Conservation (phyloP, 176 grass and related monocot species). For the Triticum timopheevii region DNA sequence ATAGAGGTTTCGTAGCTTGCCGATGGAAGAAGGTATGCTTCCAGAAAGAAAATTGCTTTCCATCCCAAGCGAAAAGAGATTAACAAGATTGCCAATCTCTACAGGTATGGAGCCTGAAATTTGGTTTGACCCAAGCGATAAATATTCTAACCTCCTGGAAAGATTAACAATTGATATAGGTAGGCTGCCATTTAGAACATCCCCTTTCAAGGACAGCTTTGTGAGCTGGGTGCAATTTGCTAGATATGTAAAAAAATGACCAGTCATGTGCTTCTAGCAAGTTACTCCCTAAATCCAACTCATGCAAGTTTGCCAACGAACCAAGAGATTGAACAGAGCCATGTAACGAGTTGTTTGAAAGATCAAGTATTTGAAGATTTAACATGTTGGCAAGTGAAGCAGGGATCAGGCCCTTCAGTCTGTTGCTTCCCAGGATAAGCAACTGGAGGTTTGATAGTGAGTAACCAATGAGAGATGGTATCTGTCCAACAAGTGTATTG, state of each 20-base stretch:
- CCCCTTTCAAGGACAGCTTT: background rate
- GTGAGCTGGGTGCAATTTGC: background rate
- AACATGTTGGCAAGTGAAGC: slow-evolving; percentile 9
- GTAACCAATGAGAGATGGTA: background rate
- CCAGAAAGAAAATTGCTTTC: slow-evolving; percentile 48
- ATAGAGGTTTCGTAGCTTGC: slow-evolving; percentile 20
- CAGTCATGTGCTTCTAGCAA: background rate
- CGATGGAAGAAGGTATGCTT: slow-evolving; percentile 40
- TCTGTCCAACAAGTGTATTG: slow-evolving; percentile 23
- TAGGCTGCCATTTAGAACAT: background rate
- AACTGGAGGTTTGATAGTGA: slow-evolving; percentile 2
- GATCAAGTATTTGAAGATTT: slow-evolving; percentile 14
- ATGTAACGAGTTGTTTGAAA: background rate
- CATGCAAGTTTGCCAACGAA: background rate
- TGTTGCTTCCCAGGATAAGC: background rate
- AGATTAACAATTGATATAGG: slow-evolving; percentile 32
- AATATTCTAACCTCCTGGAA: slow-evolving; percentile 18
- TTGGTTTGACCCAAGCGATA: slow-evolving; percentile 5
- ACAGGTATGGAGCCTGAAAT: slow-evolving; percentile 17
- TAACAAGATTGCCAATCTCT: slow-evolving; percentile 34
- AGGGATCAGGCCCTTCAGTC: background rate
- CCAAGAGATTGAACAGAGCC: slow-evolving; percentile 2
- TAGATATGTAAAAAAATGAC: background rate
- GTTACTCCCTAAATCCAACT: background rate
- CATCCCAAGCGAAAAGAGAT: slow-evolving; percentile 37